Percentiles rank a stretch among this genome's conserved stretches.
Evolutionary conservation across 177 flowering plant genomes (phyloP).

Genomic region (Vitis hybrid): DNA sequence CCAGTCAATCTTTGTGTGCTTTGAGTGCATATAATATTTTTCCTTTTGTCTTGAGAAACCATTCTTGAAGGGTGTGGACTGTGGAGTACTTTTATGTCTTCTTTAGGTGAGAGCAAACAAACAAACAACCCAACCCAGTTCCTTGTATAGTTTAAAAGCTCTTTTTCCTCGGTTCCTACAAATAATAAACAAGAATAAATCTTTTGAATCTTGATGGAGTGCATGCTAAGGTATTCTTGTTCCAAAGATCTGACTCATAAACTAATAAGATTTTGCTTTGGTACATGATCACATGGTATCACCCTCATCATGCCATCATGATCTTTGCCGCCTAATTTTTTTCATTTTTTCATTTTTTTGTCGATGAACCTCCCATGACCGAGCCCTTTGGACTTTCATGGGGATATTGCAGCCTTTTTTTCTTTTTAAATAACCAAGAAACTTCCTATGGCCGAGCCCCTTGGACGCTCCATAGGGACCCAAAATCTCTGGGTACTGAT

Average conservation of each 20-base stretch:
- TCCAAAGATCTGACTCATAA: slow-evolving; percentile 10
- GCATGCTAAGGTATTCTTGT: slow-evolving; percentile 13
- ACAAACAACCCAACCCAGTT: neutral
- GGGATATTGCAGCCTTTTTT: too few species aligned
- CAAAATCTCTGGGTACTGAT: too few species aligned
- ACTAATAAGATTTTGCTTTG: neutral
- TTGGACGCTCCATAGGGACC: too few species aligned
- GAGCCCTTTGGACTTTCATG: too few species aligned
- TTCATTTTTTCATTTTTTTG: neutral
- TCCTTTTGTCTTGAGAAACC: slow-evolving; percentile 10
- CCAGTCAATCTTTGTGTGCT: slow-evolving; percentile 20
- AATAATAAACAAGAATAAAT: neutral
- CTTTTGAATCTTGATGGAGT: slow-evolving; percentile 23
- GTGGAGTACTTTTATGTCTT: slow-evolving; percentile 13
- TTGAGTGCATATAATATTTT: neutral
- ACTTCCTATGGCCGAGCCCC: too few species aligned
- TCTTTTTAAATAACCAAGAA: too few species aligned
- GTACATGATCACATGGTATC: neutral
- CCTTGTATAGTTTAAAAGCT: neutral
- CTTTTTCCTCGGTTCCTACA: slow-evolving; percentile 11
- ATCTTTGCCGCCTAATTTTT: neutral
- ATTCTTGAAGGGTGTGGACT: neutral
- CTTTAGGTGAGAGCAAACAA: slow-evolving; percentile 9
- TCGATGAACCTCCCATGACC: too few species aligned
- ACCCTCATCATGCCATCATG: neutral